These are phyloP conservation scores for Aspergillus ostianus DNA, from an alignment of 495 filamentous ascomycete genomes.

Conservation along the genomic window DNA sequence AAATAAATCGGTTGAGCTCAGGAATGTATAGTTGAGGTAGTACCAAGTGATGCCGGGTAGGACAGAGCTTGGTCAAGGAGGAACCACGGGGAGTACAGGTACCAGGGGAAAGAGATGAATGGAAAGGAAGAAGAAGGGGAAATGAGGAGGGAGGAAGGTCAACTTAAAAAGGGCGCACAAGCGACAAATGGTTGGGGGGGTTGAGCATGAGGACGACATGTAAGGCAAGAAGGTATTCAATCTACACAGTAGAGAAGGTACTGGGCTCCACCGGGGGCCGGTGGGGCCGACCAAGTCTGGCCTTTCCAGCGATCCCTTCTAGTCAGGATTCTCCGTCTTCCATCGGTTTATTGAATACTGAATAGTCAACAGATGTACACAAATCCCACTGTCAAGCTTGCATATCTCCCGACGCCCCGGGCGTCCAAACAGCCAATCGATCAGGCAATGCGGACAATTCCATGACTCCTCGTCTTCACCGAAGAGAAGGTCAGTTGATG, in stretches of 20 bases:
- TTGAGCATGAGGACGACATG: neutral
- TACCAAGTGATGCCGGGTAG: neutral
- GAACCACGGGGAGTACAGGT: constrained; percentile 16
- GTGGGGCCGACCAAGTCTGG: neutral
- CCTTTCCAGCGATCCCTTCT: neutral
- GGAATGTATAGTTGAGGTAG: constrained; percentile 3
- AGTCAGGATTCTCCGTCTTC: too few relatives aligned
- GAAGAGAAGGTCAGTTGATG: constrained; percentile 15
- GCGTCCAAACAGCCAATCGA: constrained; percentile 19
- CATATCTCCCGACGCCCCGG: constrained; percentile 13
- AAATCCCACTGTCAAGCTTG: constrained; percentile 5
- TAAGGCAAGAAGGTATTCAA: neutral
- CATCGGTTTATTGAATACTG: too few relatives aligned
- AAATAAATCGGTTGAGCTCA: neutral
- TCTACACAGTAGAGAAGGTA: neutral
- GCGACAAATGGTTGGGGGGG: neutral
- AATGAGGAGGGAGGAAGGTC: neutral
- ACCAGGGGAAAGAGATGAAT: neutral
- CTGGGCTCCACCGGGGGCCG: neutral
- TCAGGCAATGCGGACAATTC: constrained; percentile 12
- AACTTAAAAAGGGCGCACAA: neutral
- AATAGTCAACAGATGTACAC: too few relatives aligned
- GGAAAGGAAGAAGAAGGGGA: neutral
- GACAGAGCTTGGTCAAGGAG: neutral
- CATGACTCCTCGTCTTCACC: constrained; percentile 8